Evolutionary conservation across 2,329 filamentous ascomycete genomes (phyloP).

Genomic region (Xylaria sp.): DNA sequence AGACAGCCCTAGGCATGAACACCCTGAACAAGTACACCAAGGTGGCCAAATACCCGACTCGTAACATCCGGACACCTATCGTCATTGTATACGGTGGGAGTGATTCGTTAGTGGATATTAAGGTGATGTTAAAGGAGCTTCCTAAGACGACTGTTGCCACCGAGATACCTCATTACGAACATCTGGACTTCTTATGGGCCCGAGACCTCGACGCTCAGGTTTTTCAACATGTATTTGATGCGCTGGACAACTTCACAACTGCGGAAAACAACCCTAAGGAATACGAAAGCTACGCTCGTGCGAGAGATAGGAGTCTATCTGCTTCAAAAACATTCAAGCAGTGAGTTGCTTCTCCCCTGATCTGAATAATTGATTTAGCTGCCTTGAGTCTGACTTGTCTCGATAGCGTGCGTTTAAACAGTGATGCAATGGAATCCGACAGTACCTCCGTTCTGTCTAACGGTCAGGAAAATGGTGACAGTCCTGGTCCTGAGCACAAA

Average conservation of each 20-base stretch:
- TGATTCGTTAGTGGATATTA: slow-evolving; percentile 93
- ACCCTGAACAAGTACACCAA: slow-evolving; percentile 89
- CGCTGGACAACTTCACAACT: slow-evolving; percentile 77
- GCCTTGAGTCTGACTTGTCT: slow-evolving; percentile 6
- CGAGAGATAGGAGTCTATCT: slow-evolving; percentile 61
- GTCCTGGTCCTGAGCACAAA: slow-evolving; percentile 39
- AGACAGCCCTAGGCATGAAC: slow-evolving; percentile 77
- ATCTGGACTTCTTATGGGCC: slow-evolving; percentile 96
- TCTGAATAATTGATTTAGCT: background rate
- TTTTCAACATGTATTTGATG: slow-evolving; percentile 91
- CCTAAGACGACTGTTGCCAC: slow-evolving; percentile 86
- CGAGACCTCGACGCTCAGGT: slow-evolving; percentile 84
- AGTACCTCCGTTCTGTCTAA: slow-evolving; percentile 44
- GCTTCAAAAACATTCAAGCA: slow-evolving; percentile 50
- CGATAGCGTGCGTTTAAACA: slow-evolving; percentile 42
- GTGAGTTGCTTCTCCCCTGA: slow-evolving; percentile 39
- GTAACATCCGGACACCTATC: slow-evolving; percentile 96
- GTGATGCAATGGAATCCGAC: slow-evolving; percentile 49
- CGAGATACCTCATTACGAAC: slow-evolving; percentile 92
- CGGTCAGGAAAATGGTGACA: slow-evolving; percentile 38
- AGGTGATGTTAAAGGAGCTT: slow-evolving; percentile 89
- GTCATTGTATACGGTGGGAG: slow-evolving; percentile 93
- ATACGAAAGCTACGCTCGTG: slow-evolving; percentile 66
- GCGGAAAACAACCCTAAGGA: slow-evolving; percentile 69
- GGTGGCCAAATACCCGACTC: slow-evolving; percentile 93